A percentile compares a stretch with the other conserved stretches of the same genome.
phyloP scores from a whole-genome alignment of 169 alveolate species.

The Cryptosporidium viatorum region DNA sequence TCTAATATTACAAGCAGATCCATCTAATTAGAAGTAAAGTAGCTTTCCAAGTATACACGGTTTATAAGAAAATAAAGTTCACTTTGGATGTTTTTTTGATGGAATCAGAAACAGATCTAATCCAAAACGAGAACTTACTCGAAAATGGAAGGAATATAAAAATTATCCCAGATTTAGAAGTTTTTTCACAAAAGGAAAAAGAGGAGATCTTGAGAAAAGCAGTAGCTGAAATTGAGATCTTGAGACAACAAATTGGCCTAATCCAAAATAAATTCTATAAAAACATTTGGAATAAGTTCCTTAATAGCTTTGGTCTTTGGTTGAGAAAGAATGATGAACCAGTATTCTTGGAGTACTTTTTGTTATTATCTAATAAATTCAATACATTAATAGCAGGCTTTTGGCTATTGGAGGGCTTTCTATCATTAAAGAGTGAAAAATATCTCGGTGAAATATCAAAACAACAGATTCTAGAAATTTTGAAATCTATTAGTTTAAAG shows the following conservation, averaged over 20 bases:
- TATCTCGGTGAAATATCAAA: not conserved
- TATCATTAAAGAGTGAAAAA: not conserved
- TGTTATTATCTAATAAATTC: not conserved
- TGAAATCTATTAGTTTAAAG: not conserved
- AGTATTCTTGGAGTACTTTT: constrained; percentile 4
- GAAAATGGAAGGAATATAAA: not conserved
- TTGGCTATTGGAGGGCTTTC: constrained; percentile 36
- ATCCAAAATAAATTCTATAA: constrained; percentile 7
- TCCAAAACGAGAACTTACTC: not conserved
- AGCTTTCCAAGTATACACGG: not conserved
- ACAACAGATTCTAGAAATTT: not conserved
- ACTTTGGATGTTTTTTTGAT: not conserved
- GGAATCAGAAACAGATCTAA: constrained; percentile 13
- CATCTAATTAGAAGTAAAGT: not conserved
- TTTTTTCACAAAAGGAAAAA: not conserved
- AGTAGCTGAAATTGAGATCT: constrained; percentile 3
- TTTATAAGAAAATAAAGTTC: not conserved
- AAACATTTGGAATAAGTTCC: constrained; percentile 23
- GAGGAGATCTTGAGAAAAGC: not conserved
- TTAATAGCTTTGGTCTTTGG: constrained; percentile 12
- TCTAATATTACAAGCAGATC: not conserved
- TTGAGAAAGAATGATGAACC: constrained; percentile 1
- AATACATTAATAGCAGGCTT: not conserved
- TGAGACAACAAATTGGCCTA: not conserved
- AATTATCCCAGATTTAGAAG: constrained; percentile 3